A percentile compares a stretch with the other conserved stretches of the same genome.
Conservation (phyloP, 176 grass and related monocot species). For the Ananas comosus region DNA sequence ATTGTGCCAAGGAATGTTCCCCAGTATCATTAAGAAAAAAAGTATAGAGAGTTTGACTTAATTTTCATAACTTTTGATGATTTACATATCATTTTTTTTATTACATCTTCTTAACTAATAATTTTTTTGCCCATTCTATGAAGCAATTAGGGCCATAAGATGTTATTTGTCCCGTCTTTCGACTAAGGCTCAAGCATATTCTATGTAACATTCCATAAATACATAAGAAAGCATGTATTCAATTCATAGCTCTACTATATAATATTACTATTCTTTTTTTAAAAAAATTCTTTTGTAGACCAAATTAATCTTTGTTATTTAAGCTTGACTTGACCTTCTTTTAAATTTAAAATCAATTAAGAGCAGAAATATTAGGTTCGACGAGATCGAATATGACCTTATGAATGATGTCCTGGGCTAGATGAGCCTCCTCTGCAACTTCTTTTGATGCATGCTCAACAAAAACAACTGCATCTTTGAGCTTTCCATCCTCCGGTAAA, state of each 20-base stretch:
- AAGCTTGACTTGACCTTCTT: not conserved
- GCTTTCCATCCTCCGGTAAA: slow-evolving; percentile 26
- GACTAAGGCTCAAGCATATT: no score
- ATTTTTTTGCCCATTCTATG: no score
- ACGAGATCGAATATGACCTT: slow-evolving; percentile 29
- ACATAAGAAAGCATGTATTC: no score
- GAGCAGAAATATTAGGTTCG: not conserved
- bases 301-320: not conserved
- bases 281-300: no score
- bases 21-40: not conserved
- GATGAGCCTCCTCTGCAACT: slow-evolving; percentile 47
- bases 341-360: not conserved
- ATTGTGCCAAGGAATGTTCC: not conserved
- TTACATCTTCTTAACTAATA: no score
- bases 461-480: slow-evolving; percentile 30
- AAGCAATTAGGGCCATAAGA: no score
- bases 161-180: no score
- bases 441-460: slow-evolving; percentile 45
- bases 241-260: no score
- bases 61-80: not conserved
- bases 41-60: no score
- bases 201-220: no score
- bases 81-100: not conserved
- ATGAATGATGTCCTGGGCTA: slow-evolving; percentile 52
- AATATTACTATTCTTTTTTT: no score